Evolutionary conservation across 176 grass and related monocot species (phyloP).

Genomic region (Rhynchospora pubera): DNA sequence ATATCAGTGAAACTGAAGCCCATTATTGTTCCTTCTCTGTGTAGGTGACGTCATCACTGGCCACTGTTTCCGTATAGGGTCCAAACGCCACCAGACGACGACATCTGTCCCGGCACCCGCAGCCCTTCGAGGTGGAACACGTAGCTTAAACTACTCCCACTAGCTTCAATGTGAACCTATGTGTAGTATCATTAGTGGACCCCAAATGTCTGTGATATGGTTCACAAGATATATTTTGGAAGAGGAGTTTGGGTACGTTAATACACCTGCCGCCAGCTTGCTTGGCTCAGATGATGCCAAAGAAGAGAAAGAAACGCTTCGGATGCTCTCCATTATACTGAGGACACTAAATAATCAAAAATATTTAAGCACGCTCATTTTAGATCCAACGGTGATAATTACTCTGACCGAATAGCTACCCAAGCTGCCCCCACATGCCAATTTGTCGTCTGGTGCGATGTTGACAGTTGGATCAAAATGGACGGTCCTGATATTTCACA

Average conservation of each 20-base stretch:
- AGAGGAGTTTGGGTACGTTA: background rate
- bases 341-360: background rate
- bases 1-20: background rate
- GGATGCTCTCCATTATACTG: background rate
- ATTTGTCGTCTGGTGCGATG: background rate
- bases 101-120: slow-evolving; percentile 15
- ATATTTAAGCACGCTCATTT: background rate
- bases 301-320: background rate
- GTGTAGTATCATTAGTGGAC: background rate
- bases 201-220: background rate
- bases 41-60: background rate
- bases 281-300: slow-evolving; percentile 9
- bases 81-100: background rate
- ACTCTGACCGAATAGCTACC: background rate
- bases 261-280: slow-evolving; percentile 20
- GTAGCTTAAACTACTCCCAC: background rate
- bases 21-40: background rate
- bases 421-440: background rate
- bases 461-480: background rate
- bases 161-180: background rate
- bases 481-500: background rate
- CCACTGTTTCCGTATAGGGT: background rate
- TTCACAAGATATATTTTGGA: background rate
- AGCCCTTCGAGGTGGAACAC: background rate
- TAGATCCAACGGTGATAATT: background rate